Conservation (phyloP, 495 filamentous ascomycete species). For the Aspergillus conjunctus region DNA sequence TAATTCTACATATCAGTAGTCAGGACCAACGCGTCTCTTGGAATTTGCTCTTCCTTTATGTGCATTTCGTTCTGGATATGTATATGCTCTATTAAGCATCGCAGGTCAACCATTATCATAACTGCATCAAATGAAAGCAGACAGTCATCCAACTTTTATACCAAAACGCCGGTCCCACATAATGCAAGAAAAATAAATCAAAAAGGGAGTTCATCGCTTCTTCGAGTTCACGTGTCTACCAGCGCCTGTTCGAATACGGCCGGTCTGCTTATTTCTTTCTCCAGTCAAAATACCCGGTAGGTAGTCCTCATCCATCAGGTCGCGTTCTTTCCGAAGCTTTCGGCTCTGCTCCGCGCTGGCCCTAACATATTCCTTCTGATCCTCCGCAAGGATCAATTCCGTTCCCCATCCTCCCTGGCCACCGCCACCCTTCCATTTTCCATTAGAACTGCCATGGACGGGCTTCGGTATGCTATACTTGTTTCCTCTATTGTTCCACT, state of each 20-base stretch:
- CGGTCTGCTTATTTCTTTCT: slow-evolving; percentile 61
- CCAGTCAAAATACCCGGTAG: slow-evolving; percentile 85
- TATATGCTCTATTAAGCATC: slow-evolving; percentile 23
- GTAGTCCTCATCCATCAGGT: slow-evolving; percentile 95
- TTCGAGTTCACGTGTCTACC: slow-evolving; percentile 84
- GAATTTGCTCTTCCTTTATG: slow-evolving; percentile 11
- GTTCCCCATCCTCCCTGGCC: slow-evolving; percentile 87
- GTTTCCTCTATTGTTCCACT: slow-evolving; percentile 92
- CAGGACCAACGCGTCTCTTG: slow-evolving; percentile 11
- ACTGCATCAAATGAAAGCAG: slow-evolving; percentile 23
- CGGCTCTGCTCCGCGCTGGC: slow-evolving; percentile 64
- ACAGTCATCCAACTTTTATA: slow-evolving; percentile 34
- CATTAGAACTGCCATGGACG: slow-evolving; percentile 74
- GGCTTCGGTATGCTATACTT: slow-evolving; percentile 90
- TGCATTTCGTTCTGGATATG: slow-evolving; percentile 22
- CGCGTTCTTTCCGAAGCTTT: slow-evolving; percentile 62
- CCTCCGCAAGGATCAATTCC: slow-evolving; percentile 82
- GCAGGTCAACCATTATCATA: slow-evolving; percentile 24
- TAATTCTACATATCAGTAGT: background rate
- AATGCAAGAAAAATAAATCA: slow-evolving; percentile 30
- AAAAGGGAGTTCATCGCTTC: slow-evolving; percentile 55
- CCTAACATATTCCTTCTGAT: slow-evolving; percentile 88
- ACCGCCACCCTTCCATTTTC: slow-evolving; percentile 71
- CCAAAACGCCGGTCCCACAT: slow-evolving; percentile 40
- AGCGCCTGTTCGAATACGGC: slow-evolving; percentile 77